These are phyloP conservation scores for Nicotiana sylvestris DNA, from an alignment of 257 asterid genomes.

Conservation along the genomic window DNA sequence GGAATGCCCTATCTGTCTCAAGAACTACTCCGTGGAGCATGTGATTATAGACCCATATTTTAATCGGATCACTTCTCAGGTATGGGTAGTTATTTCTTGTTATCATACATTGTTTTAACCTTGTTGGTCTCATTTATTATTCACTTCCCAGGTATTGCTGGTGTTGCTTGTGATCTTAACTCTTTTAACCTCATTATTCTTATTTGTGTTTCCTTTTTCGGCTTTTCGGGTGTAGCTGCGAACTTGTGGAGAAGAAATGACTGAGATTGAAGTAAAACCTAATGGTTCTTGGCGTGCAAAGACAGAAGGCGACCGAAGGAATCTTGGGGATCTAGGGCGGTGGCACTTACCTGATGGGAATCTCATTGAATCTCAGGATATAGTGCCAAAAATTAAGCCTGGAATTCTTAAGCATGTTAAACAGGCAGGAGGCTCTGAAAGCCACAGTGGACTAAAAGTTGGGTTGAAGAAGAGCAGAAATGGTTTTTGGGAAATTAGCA, in stretches of 20 bases:
- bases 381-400: slow-evolving; percentile 57
- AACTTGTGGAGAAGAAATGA: slow-evolving; percentile 67
- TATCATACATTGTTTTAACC: not conserved
- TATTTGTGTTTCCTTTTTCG: slow-evolving; percentile 1
- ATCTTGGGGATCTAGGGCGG: slow-evolving; percentile 71
- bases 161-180: not conserved
- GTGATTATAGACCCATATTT: slow-evolving; percentile 87
- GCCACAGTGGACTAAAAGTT: slow-evolving; percentile 56
- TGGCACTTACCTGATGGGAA: slow-evolving; percentile 94
- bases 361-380: slow-evolving; percentile 42
- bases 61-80: slow-evolving; percentile 76
- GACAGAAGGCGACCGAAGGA: slow-evolving; percentile 63
- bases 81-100: slow-evolving; percentile 21
- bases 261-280: slow-evolving; percentile 90
- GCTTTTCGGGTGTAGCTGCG: slow-evolving; percentile 40
- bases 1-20: slow-evolving; percentile 96
- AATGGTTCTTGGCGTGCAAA: slow-evolving; percentile 98
- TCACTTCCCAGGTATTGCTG: not conserved
- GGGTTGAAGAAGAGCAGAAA: slow-evolving; percentile 62
- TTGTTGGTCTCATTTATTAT: not conserved
- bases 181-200: not conserved
- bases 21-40: slow-evolving; percentile 83
- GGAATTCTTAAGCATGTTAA: slow-evolving; percentile 50
- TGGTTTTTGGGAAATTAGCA: slow-evolving; percentile 79
- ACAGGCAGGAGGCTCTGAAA: slow-evolving; percentile 72